A percentile compares a stretch with the other conserved stretches of the same genome.
Evolutionary conservation across 306 rosid species (phyloP).

Genomic region (Prunus armeniaca): DNA sequence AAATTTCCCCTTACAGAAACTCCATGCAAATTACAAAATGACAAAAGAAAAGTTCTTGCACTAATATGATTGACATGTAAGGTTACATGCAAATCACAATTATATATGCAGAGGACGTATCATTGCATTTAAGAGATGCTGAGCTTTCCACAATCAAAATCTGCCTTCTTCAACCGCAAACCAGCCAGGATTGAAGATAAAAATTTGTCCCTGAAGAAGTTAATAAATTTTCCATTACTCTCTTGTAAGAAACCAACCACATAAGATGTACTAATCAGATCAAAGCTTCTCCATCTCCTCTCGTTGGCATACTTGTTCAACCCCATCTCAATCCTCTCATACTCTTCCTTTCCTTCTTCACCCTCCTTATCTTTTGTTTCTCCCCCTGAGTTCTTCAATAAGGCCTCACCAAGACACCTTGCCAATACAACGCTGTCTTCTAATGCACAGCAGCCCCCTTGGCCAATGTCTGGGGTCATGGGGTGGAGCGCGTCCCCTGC

Average conservation of each 20-base stretch:
- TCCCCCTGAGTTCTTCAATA: constrained; percentile 14
- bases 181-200: constrained; percentile 34
- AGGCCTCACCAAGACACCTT: constrained; percentile 53
- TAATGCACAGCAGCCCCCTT: constrained; percentile 71
- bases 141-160: constrained; percentile 62
- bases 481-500: constrained; percentile 89
- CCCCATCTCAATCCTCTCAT: constrained; percentile 39
- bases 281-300: constrained; percentile 71
- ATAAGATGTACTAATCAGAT: constrained; percentile 37
- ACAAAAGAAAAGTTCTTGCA: too few species aligned
- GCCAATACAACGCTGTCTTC: constrained; percentile 71
- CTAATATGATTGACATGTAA: too few species aligned
- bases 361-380: background rate
- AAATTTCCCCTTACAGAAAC: background rate
- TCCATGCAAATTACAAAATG: background rate
- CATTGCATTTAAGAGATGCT: constrained; percentile 9
- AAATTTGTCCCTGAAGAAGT: constrained; percentile 47
- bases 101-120: background rate
- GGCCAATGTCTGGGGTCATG: constrained; percentile 74
- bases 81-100: background rate
- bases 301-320: constrained; percentile 56
- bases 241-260: constrained; percentile 44
- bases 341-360: constrained; percentile 29
- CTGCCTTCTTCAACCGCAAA: constrained; percentile 22
- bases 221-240: constrained; percentile 29